These are phyloP conservation scores for Aspergillus ochraceus DNA, from an alignment of 2,329 filamentous ascomycete genomes.

Conservation along the genomic window DNA sequence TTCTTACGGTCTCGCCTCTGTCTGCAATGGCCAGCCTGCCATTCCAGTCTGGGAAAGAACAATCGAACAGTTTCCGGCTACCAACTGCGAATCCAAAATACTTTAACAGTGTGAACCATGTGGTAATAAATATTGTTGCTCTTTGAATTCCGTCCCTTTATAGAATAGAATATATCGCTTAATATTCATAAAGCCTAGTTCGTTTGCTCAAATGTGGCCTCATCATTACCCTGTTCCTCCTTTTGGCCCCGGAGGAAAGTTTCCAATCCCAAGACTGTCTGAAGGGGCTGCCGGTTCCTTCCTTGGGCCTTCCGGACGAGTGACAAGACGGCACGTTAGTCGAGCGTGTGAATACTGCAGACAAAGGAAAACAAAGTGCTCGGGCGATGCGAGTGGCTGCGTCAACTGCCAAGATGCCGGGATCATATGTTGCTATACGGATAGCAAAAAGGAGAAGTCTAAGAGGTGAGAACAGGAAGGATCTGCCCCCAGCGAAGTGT, in stretches of 20 bases:
- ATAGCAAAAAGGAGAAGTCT: slow-evolving; percentile 47
- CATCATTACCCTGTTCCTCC: too few relatives aligned
- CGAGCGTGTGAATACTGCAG: slow-evolving; percentile 49
- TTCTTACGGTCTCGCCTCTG: neutral
- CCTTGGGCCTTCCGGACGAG: slow-evolving; percentile 33
- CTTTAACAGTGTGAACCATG: neutral
- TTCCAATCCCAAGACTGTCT: slow-evolving; percentile 11
- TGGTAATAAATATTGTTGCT: neutral
- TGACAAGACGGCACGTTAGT: slow-evolving; percentile 39
- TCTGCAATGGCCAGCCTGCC: neutral
- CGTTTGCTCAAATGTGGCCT: neutral
- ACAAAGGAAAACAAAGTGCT: slow-evolving; percentile 48
- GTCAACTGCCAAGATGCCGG: slow-evolving; percentile 45
- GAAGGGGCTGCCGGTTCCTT: slow-evolving; percentile 33
- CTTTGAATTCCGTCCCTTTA: neutral
- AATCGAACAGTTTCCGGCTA: neutral
- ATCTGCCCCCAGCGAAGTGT: neutral
- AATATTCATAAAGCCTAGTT: neutral
- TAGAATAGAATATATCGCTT: neutral
- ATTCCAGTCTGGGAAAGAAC: neutral
- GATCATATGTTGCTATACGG: slow-evolving; percentile 47
- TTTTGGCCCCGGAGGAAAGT: neutral
- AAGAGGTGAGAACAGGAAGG: slow-evolving; percentile 39
- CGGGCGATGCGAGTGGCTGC: slow-evolving; percentile 46
- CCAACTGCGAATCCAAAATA: neutral